These are phyloP conservation scores for Lepraria neglecta DNA, from an alignment of 495 filamentous ascomycete genomes.

Conservation along the genomic window DNA sequence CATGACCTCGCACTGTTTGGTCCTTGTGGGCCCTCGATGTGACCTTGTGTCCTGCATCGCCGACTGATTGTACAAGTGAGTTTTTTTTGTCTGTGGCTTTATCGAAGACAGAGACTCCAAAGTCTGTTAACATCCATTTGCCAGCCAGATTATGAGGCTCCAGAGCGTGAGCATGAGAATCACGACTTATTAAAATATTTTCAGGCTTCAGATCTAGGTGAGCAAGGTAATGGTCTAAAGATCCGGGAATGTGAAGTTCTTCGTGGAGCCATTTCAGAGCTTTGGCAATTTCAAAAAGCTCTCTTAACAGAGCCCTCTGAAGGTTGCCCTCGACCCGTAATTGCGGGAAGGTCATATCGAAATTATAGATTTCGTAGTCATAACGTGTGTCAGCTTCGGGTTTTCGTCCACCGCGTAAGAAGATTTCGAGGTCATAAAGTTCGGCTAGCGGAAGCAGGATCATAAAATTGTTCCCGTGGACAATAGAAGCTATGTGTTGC, in stretches of 20 bases:
- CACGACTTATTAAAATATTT: slow-evolving; percentile 36
- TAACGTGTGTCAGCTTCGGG: neutral
- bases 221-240: slow-evolving; percentile 21
- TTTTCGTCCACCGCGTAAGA: slow-evolving; percentile 15
- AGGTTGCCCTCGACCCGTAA: neutral
- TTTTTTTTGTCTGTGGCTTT: slow-evolving; percentile 5
- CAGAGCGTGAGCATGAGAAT: neutral
- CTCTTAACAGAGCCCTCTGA: slow-evolving; percentile 12
- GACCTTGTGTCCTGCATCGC: neutral
- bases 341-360: slow-evolving; percentile 9
- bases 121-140: slow-evolving; percentile 34
- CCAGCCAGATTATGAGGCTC: slow-evolving; percentile 15
- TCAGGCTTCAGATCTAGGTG: slow-evolving; percentile 43
- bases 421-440: slow-evolving; percentile 14
- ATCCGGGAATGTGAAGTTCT: slow-evolving; percentile 16
- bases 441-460: slow-evolving; percentile 18
- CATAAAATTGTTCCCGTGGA: slow-evolving; percentile 16
- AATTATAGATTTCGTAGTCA: slow-evolving; percentile 4
- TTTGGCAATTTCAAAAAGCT: slow-evolving; percentile 24
- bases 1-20: slow-evolving; percentile 3
- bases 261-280: slow-evolving; percentile 30
- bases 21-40: slow-evolving; percentile 1
- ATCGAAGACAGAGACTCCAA: slow-evolving; percentile 29
- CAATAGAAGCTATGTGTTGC: slow-evolving; percentile 18
- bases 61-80: neutral